Conservation (phyloP, 2,329 filamentous ascomycete species). For the Botryotinia convoluta region DNA sequence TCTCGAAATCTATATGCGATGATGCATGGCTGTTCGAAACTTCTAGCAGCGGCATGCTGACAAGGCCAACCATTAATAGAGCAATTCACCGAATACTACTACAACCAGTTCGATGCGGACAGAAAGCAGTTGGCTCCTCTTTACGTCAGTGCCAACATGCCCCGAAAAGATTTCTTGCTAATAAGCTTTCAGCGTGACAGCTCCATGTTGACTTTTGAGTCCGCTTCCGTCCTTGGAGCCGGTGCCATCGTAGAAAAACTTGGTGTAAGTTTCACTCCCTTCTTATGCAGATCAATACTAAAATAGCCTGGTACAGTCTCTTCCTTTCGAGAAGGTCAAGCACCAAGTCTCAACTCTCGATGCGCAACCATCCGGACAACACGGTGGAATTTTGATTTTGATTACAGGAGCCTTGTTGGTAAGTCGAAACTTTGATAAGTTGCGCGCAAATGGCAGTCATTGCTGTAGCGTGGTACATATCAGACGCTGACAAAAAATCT, state of each 20-base stretch:
- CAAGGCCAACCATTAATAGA: constrained; percentile 49
- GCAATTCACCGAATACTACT: constrained; percentile 89
- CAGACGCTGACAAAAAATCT: constrained; percentile 4
- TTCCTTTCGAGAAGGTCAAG: constrained; percentile 78
- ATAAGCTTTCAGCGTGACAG: constrained; percentile 60
- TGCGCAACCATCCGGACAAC: constrained; percentile 70
- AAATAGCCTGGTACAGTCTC: constrained; percentile 48
- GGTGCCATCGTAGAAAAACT: constrained; percentile 76
- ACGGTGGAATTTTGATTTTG: constrained; percentile 75
- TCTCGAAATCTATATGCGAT: neutral
- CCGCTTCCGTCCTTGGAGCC: constrained; percentile 60
- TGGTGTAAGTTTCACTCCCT: constrained; percentile 51
- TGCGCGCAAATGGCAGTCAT: constrained; percentile 17
- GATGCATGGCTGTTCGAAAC: constrained; percentile 1
- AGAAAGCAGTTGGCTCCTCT: constrained; percentile 63
- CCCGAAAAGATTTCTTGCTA: constrained; percentile 22
- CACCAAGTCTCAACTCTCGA: constrained; percentile 78
- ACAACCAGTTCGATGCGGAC: constrained; percentile 77
- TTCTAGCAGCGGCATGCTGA: constrained; percentile 21
- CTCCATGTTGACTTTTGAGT: constrained; percentile 96
- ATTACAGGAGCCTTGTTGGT: constrained; percentile 86
- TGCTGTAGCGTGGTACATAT: constrained; percentile 8
- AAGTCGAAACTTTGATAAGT: constrained; percentile 40
- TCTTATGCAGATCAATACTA: constrained; percentile 19
- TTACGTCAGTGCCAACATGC: constrained; percentile 64